Conservation (phyloP, 2,329 filamentous ascomycete species). For the Cadophora gregata region DNA sequence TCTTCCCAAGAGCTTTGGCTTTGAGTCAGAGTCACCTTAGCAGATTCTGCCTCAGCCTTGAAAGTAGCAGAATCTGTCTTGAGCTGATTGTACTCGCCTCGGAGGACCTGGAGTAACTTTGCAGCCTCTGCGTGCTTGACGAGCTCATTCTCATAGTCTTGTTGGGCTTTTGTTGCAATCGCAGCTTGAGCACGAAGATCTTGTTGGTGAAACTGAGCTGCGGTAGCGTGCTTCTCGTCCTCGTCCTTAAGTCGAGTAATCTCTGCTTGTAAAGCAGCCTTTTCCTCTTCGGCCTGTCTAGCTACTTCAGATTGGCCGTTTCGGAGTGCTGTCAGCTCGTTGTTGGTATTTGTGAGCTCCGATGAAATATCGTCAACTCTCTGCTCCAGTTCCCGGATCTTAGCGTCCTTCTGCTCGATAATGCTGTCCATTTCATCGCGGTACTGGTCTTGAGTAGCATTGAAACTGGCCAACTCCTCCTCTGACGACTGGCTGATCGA, state of each 20-base stretch:
- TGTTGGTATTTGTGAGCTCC: constrained; percentile 82
- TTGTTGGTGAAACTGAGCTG: constrained; percentile 84
- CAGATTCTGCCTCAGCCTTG: constrained; percentile 83
- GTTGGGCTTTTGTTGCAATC: constrained; percentile 90
- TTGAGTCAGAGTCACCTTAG: constrained; percentile 77
- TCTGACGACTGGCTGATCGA: constrained; percentile 86
- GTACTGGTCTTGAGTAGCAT: constrained; percentile 83
- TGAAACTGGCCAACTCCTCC: constrained; percentile 81
- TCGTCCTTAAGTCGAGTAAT: constrained; percentile 83
- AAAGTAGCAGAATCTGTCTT: constrained; percentile 78
- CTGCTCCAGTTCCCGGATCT: constrained; percentile 81
- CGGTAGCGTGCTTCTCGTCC: constrained; percentile 77
- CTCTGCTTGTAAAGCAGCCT: constrained; percentile 77
- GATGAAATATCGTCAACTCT: constrained; percentile 82
- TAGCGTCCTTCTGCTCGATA: constrained; percentile 77
- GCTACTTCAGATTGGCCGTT: constrained; percentile 79
- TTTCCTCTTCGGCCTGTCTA: constrained; percentile 80
- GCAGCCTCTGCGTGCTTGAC: constrained; percentile 97
- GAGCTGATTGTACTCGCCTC: constrained; percentile 80
- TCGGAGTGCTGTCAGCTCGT: constrained; percentile 79
- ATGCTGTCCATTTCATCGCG: constrained; percentile 82
- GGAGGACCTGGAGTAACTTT: constrained; percentile 78
- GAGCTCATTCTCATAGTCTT: constrained; percentile 93
- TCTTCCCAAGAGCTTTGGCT: constrained; percentile 90
- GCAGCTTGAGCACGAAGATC: constrained; percentile 92